These are phyloP conservation scores for Thelephora terrestris DNA, from an alignment of 1,284 basidiomycete species.

Conservation along the genomic window DNA sequence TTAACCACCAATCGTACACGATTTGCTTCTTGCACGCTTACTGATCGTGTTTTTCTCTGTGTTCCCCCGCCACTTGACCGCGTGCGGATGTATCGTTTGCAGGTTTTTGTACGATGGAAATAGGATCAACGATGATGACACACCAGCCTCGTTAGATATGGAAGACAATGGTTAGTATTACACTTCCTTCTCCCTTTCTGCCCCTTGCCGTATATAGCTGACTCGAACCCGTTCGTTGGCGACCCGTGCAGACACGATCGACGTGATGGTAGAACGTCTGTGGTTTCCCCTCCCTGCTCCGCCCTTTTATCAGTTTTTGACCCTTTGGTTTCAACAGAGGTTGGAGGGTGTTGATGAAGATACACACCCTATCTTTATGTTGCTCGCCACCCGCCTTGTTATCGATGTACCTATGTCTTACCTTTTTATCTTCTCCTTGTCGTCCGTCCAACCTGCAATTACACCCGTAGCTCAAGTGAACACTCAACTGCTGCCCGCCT, in stretches of 20 bases:
- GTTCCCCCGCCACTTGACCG: neutral
- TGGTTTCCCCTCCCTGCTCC: slow-evolving; percentile 15
- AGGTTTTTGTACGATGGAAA: slow-evolving; percentile 84
- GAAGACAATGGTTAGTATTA: slow-evolving; percentile 64
- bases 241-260: slow-evolving; percentile 58
- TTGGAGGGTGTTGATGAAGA: slow-evolving; percentile 19
- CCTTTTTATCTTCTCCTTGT: neutral
- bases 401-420: slow-evolving; percentile 1
- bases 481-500: too few species aligned
- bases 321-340: slow-evolving; percentile 18
- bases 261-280: slow-evolving; percentile 90
- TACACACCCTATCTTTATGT: slow-evolving; percentile 6
- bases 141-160: slow-evolving; percentile 75
- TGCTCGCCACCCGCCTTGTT: neutral
- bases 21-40: neutral
- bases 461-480: too few species aligned
- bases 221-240: slow-evolving; percentile 1
- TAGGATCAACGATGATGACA: slow-evolving; percentile 79
- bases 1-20: neutral
- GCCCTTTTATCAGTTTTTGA: neutral
- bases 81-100: neutral
- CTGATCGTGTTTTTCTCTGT: slow-evolving; percentile 3
- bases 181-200: neutral
- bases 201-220: slow-evolving; percentile 2
- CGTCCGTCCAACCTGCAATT: neutral